Conservation (phyloP, 2,329 filamentous ascomycete species). For the Penicillium crustosum region DNA sequence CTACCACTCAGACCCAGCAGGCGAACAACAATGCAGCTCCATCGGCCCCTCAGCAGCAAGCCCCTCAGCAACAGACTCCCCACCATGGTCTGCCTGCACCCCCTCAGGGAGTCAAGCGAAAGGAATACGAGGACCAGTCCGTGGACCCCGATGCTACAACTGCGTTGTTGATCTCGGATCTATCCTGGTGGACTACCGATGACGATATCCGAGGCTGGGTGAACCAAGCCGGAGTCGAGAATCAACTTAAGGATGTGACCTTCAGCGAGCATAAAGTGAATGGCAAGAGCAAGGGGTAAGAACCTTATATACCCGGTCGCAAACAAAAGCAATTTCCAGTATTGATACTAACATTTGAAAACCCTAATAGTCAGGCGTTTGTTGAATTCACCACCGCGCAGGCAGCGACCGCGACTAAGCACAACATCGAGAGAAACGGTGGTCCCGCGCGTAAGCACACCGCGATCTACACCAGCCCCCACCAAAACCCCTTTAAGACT, state of each 20-base stretch:
- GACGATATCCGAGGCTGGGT: constrained; percentile 91
- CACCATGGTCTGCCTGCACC: constrained; percentile 32
- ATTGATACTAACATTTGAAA: background rate
- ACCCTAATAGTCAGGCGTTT: constrained; percentile 64
- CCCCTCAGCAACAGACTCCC: constrained; percentile 21
- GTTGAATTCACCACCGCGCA: constrained; percentile 81
- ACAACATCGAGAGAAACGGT: constrained; percentile 68
- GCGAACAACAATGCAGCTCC: constrained; percentile 13
- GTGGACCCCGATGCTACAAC: constrained; percentile 62
- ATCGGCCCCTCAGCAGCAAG: constrained; percentile 21
- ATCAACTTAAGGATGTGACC: constrained; percentile 85
- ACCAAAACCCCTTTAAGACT: constrained; percentile 84
- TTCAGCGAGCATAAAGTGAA: constrained; percentile 99
- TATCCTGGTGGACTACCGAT: constrained; percentile 96
- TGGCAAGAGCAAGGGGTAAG: constrained; percentile 95
- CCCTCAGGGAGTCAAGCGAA: constrained; percentile 62
- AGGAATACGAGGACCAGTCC: constrained; percentile 57
- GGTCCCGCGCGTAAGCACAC: constrained; percentile 64
- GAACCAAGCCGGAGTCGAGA: constrained; percentile 74
- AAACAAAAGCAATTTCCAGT: background rate
- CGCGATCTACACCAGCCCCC: constrained; percentile 72
- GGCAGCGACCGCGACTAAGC: constrained; percentile 82
- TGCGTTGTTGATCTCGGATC: constrained; percentile 81
- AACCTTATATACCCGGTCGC: background rate
- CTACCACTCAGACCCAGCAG: constrained; percentile 7